These are phyloP conservation scores for Trichoderma guizhouense DNA, from an alignment of 2,329 filamentous ascomycete species.

Conservation along the genomic window DNA sequence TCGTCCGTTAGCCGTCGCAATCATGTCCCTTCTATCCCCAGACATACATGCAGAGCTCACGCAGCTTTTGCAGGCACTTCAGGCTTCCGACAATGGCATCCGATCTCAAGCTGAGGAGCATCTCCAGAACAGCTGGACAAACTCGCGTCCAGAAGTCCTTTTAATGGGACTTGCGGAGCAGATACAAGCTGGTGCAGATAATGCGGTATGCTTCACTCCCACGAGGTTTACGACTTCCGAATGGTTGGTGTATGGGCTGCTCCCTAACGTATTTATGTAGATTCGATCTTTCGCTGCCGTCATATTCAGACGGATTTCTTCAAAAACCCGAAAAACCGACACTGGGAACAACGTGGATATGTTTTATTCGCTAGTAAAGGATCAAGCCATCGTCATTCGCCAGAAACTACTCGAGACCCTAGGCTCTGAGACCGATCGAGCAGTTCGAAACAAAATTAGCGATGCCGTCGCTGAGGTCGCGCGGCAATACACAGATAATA, in stretches of 20 bases:
- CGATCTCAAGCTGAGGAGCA: conserved; percentile 86
- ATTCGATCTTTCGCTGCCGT: conserved; percentile 88
- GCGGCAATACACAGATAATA: conserved; percentile 88
- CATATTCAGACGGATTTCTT: conserved; percentile 89
- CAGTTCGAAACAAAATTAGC: conserved; percentile 90
- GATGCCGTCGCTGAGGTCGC: conserved; percentile 97
- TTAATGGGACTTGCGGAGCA: conserved; percentile 95
- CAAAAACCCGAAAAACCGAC: conserved; percentile 76
- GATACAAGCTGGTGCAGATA: conserved; percentile 72
- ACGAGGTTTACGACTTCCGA: neutral
- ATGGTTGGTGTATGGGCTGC: neutral
- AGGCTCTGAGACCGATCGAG: conserved; percentile 66
- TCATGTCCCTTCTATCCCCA: conserved; percentile 77
- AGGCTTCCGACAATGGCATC: conserved; percentile 82
- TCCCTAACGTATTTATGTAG: conserved; percentile 34
- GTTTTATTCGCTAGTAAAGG: conserved; percentile 73
- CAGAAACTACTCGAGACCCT: conserved; percentile 79
- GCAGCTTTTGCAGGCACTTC: conserved; percentile 82
- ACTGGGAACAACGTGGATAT: conserved; percentile 73
- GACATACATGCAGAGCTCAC: conserved; percentile 81
- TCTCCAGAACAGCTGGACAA: conserved; percentile 86
- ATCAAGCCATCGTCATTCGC: conserved; percentile 75
- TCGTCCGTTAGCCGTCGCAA: conserved; percentile 26
- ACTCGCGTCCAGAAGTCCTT: conserved; percentile 75
- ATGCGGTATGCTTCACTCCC: conserved; percentile 52